phyloP scores from a whole-genome alignment of 2,329 filamentous ascomycete genomes.

The Penicillium thymicola region DNA sequence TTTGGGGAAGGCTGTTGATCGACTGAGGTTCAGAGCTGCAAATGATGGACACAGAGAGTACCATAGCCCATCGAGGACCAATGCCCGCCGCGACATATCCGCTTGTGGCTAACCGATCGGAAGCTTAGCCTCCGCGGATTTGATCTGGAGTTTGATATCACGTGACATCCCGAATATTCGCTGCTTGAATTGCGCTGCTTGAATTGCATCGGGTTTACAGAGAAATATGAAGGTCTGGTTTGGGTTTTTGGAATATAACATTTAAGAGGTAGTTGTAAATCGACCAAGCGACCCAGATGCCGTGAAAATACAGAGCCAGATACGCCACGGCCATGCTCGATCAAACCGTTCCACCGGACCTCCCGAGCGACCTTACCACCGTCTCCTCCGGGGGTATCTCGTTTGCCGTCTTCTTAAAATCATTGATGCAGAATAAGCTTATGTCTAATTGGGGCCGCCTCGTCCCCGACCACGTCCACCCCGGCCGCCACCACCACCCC shows the following conservation, averaged over 20 bases:
- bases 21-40: constrained; percentile 17
- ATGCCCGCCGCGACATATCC: constrained; percentile 34
- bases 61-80: constrained; percentile 41
- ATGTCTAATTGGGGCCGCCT: constrained; percentile 30
- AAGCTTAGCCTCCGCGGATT: constrained; percentile 4
- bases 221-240: background rate
- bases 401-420: constrained; percentile 24
- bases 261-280: constrained; percentile 15
- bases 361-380: constrained; percentile 27
- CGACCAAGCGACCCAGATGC: constrained; percentile 28
- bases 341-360: constrained; percentile 29
- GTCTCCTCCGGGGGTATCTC: constrained; percentile 37
- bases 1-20: constrained; percentile 11
- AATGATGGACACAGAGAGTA: constrained; percentile 42
- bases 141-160: constrained; percentile 10
- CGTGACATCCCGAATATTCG: constrained; percentile 7
- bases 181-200: background rate
- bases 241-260: constrained; percentile 13
- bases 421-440: constrained; percentile 12
- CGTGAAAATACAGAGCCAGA: constrained; percentile 36
- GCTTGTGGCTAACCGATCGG: constrained; percentile 9
- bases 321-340: constrained; percentile 42
- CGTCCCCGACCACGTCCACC: constrained; percentile 40
- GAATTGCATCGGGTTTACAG: background rate
- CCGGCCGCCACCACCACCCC: constrained; percentile 38